These are phyloP conservation scores for Lathyrus tuberosus DNA, from an alignment of 306 rosid genomes.

Conservation along the genomic window DNA sequence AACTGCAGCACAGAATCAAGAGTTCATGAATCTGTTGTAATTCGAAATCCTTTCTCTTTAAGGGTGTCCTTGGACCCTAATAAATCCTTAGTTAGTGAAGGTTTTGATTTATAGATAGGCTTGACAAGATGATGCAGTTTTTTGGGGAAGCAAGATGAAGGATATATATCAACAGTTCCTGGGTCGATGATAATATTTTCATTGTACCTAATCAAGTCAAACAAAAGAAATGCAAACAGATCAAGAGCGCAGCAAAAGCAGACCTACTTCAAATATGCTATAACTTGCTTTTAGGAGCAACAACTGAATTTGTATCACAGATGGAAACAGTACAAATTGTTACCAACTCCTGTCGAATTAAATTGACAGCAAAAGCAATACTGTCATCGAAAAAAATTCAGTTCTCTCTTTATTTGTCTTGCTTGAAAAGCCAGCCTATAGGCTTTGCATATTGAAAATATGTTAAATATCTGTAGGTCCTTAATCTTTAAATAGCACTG, in stretches of 20 bases:
- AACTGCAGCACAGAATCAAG: constrained; percentile 71
- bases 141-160: constrained; percentile 67
- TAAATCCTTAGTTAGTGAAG: constrained; percentile 38
- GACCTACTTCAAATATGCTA: constrained; percentile 10
- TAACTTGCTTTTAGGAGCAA: constrained; percentile 10
- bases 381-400: no score
- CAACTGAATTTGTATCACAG: constrained; percentile 13
- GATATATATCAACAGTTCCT: constrained; percentile 81
- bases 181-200: constrained; percentile 72
- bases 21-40: constrained; percentile 69
- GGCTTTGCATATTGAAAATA: no score
- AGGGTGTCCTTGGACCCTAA: constrained; percentile 33
- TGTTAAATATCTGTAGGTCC: no score
- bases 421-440: no score
- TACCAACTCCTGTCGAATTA: constrained; percentile 20
- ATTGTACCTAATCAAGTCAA: constrained; percentile 63
- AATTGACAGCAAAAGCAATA: not conserved
- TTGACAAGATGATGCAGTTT: constrained; percentile 63
- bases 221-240: constrained; percentile 33
- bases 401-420: no score
- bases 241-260: constrained; percentile 27
- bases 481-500: no score
- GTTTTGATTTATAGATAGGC: constrained; percentile 57
- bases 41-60: constrained; percentile 71
- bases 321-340: constrained; percentile 23